A percentile compares a stretch with the other conserved stretches of the same genome.
These are phyloP conservation scores for Letharia lupina DNA, from an alignment of 495 filamentous ascomycete genomes.

Conservation along the genomic window DNA sequence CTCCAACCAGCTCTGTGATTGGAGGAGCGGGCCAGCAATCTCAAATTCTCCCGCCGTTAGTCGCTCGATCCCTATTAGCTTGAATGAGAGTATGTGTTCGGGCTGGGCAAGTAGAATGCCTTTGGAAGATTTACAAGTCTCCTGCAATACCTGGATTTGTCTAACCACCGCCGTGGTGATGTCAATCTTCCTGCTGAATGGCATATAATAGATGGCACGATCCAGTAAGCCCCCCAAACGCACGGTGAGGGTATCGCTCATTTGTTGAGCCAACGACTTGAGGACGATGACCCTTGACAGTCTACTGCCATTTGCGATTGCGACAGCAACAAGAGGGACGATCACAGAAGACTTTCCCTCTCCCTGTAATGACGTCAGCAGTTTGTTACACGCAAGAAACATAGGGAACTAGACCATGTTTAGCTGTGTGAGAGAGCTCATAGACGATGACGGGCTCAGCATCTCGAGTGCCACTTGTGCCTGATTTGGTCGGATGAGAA, in stretches of 20 bases:
- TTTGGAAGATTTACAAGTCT: constrained; percentile 40
- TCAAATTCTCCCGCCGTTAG: constrained; percentile 23
- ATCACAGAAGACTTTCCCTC: constrained; percentile 67
- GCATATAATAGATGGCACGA: constrained; percentile 46
- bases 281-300: constrained; percentile 53
- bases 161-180: constrained; percentile 24
- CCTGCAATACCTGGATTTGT: constrained; percentile 33
- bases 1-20: constrained; percentile 37
- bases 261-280: constrained; percentile 55
- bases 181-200: constrained; percentile 47
- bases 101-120: constrained; percentile 55
- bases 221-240: constrained; percentile 53
- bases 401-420: constrained; percentile 47
- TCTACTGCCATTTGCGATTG: constrained; percentile 43
- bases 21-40: constrained; percentile 32
- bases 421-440: constrained; percentile 55
- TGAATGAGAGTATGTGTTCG: constrained; percentile 62
- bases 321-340: constrained; percentile 51
- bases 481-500: constrained; percentile 57
- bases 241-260: constrained; percentile 47
- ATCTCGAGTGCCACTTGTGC: constrained; percentile 48
- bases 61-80: constrained; percentile 54
- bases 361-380: constrained; percentile 20
- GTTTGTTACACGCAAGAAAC: background rate
- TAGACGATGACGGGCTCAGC: constrained; percentile 37